Evolutionary conservation across 768 basidiomycete genomes (phyloP).

Genomic region (Xerocomus spinulosus): DNA sequence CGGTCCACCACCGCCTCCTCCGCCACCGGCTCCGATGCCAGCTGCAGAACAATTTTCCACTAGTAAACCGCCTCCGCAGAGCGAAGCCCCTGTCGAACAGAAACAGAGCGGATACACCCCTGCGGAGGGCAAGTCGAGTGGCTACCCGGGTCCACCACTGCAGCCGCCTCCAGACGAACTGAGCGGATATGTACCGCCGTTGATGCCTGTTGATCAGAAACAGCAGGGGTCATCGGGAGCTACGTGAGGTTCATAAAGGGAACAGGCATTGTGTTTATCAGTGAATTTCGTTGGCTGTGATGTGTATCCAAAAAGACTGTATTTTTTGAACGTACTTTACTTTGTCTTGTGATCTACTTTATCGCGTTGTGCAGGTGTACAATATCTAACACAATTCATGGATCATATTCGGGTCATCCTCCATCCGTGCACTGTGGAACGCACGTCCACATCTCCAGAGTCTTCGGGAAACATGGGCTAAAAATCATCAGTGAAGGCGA

Average conservation of each 20-base stretch:
- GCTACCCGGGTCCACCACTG: background rate
- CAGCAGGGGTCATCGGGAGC: background rate
- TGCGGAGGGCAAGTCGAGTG: background rate
- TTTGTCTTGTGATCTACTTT: background rate
- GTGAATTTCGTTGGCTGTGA: too few species aligned
- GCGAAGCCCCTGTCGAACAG: slow-evolving; percentile 6
- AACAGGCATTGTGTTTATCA: background rate
- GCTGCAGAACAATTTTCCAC: background rate
- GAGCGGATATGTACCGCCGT: background rate
- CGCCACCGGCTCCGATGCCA: background rate
- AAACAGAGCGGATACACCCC: background rate
- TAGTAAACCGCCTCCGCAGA: background rate
- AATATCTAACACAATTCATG: too few species aligned
- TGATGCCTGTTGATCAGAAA: background rate
- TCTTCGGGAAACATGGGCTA: slow-evolving; percentile 92
- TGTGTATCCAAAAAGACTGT: too few species aligned
- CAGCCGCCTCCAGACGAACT: background rate
- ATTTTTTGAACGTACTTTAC: too few species aligned
- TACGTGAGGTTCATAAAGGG: too few species aligned
- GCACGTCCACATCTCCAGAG: slow-evolving; percentile 67
- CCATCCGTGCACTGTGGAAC: slow-evolving; percentile 88
- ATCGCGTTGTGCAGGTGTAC: too few species aligned
- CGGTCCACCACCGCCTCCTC: background rate
- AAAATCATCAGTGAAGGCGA: background rate
- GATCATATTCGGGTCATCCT: slow-evolving; percentile 36